phyloP scores from a whole-genome alignment of 179 eudicot genomes.

The Amaranthus tricolor region DNA sequence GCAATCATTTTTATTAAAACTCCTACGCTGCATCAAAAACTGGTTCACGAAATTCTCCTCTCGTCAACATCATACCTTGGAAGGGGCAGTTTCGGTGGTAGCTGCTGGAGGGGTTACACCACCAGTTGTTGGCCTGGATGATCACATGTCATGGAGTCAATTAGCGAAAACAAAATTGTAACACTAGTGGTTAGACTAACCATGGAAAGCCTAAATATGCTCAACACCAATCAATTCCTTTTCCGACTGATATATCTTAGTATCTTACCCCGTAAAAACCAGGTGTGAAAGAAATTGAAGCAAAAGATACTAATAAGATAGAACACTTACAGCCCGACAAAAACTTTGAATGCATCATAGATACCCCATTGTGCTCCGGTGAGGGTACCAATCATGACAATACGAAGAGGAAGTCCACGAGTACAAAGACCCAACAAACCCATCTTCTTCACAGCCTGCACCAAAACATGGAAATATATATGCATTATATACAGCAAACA shows the following conservation, averaged over 20 bases:
- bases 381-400: conserved; percentile 87
- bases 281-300: not conserved
- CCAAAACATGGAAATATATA: not conserved
- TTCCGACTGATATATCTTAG: too few species aligned
- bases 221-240: not conserved
- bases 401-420: conserved; percentile 94
- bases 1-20: conserved; percentile 1
- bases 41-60: not conserved
- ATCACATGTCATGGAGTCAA: not conserved
- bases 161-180: not conserved
- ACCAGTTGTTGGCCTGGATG: conserved; percentile 41
- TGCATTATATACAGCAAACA: not conserved
- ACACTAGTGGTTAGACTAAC: too few species aligned
- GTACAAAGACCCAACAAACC: conserved; percentile 75
- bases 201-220: too few species aligned
- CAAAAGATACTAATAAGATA: not conserved
- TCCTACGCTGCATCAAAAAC: conserved; percentile 7
- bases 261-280: too few species aligned
- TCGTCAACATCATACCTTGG: conserved; percentile 27
- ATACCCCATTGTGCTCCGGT: conserved; percentile 88
- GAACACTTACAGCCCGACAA: conserved; percentile 80
- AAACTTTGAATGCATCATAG: conserved; percentile 85
- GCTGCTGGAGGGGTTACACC: conserved; percentile 34
- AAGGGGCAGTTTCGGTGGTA: conserved; percentile 17
- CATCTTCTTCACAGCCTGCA: conserved; percentile 80